Conservation (phyloP, 768 basidiomycete species). For the Mycena chlorophos region DNA sequence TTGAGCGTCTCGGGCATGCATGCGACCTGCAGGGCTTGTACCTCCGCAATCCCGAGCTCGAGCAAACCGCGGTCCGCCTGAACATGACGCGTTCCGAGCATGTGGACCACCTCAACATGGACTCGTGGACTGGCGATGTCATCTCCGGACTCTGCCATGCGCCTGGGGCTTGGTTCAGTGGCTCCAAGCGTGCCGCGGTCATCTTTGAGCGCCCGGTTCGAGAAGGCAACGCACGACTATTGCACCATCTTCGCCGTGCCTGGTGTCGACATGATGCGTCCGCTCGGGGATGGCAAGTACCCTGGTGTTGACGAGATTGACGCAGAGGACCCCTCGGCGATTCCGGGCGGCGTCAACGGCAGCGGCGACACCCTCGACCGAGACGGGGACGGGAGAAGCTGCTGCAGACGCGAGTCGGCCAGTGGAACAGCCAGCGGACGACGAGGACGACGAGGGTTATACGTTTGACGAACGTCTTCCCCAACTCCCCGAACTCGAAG, state of each 20-base stretch:
- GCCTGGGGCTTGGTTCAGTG: not conserved
- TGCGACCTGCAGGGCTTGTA: not conserved
- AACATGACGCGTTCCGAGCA: slow-evolving; percentile 1
- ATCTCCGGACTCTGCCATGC: not conserved
- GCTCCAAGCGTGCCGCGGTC: not conserved
- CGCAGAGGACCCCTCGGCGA: not conserved
- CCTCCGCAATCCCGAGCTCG: slow-evolving; percentile 1
- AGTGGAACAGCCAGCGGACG: too few species aligned
- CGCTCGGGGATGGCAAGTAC: slow-evolving; percentile 6
- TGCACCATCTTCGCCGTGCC: not conserved
- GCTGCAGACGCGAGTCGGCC: slow-evolving; percentile 8
- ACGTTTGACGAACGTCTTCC: slow-evolving; percentile 31
- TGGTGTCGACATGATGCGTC: slow-evolving; percentile 6
- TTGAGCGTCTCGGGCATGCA: slow-evolving; percentile 4
- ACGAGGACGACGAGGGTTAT: slow-evolving; percentile 20
- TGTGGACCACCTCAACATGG: slow-evolving; percentile 9
- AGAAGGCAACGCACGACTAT: not conserved
- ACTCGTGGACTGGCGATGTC: not conserved
- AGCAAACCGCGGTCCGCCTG: slow-evolving; percentile 2
- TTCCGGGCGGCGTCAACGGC: not conserved
- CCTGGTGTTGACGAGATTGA: slow-evolving; percentile 5
- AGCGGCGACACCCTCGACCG: not conserved
- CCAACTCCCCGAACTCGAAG: slow-evolving; percentile 18
- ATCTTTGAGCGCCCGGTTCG: not conserved
- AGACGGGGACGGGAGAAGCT: not conserved